These are phyloP conservation scores for Podila verticillata DNA, from an alignment of 192 early-diverging fungal genomes.

Conservation along the genomic window DNA sequence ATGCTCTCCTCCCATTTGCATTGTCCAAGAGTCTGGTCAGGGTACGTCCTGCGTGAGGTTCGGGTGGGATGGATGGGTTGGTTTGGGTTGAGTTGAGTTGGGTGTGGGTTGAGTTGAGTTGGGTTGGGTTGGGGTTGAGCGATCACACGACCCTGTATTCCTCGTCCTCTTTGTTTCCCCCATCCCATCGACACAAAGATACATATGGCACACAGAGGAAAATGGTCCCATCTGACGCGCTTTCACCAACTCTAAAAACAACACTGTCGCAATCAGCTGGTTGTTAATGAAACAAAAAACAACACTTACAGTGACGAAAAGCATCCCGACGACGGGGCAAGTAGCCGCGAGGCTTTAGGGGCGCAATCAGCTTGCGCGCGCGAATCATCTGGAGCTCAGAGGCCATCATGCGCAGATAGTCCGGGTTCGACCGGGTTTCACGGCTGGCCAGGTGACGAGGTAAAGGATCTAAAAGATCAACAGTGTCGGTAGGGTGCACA, in stretches of 20 bases:
- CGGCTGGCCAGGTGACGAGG: constrained; percentile 35
- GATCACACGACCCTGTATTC: too few relatives aligned
- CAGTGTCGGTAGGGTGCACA: background rate
- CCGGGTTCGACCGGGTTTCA: constrained; percentile 54
- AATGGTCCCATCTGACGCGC: constrained; percentile 4
- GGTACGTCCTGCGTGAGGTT: too few relatives aligned
- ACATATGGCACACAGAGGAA: background rate
- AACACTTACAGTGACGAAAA: constrained; percentile 35
- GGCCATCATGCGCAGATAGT: constrained; percentile 58
- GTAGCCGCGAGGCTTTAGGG: constrained; percentile 53
- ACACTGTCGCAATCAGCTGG: background rate
- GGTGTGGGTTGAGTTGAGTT: too few relatives aligned
- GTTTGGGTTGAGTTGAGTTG: too few relatives aligned
- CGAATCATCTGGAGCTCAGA: constrained; percentile 63
- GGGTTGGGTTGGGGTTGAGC: too few relatives aligned
- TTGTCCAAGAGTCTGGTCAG: too few relatives aligned
- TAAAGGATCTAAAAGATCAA: background rate
- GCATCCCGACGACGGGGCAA: constrained; percentile 50
- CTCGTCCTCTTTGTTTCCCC: background rate
- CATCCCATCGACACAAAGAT: background rate
- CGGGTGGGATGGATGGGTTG: too few relatives aligned
- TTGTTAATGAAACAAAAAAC: background rate
- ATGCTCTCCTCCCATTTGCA: too few relatives aligned
- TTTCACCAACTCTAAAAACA: constrained; percentile 1
- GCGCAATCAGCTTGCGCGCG: constrained; percentile 55